These are phyloP conservation scores for Apiotrichum siamense DNA, from an alignment of 1,284 basidiomycete species.

Conservation along the genomic window DNA sequence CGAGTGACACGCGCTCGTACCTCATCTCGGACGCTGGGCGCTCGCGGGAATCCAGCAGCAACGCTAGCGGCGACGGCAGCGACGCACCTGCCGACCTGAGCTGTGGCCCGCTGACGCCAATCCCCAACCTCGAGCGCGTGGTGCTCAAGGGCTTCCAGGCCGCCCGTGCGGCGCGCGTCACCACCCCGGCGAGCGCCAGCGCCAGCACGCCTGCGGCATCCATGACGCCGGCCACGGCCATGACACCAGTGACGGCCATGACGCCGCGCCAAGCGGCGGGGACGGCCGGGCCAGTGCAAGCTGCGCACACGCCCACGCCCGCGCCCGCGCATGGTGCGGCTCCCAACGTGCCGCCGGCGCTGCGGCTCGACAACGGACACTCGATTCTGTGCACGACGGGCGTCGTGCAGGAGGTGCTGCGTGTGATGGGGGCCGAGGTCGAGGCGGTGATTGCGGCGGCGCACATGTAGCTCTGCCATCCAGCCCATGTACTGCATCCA, in stretches of 20 bases:
- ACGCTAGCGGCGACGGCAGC: too few species aligned
- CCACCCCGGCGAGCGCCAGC: background rate
- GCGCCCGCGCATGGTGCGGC: background rate
- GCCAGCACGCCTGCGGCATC: background rate
- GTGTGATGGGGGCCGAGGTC: conserved; percentile 13
- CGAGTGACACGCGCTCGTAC: conserved; percentile 7
- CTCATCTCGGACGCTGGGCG: conserved; percentile 32
- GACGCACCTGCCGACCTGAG: conserved; percentile 13
- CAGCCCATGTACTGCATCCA: conserved; percentile 5
- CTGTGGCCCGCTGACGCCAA: conserved; percentile 24
- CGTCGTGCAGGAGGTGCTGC: conserved; percentile 15
- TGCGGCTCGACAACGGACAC: conserved; percentile 9
- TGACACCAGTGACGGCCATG: conserved; percentile 3
- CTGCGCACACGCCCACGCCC: background rate
- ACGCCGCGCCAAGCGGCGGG: background rate
- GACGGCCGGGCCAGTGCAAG: too few species aligned
- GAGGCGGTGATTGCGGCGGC: conserved; percentile 10
- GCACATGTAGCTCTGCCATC: conserved; percentile 2
- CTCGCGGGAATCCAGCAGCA: too few species aligned
- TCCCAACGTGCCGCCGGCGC: conserved; percentile 5
- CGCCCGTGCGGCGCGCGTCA: conserved; percentile 9
- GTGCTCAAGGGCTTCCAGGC: conserved; percentile 20
- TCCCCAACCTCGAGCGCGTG: conserved; percentile 17
- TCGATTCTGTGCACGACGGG: conserved; percentile 8
- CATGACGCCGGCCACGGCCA: background rate